Percentiles rank a stretch among this genome's conserved stretches.
phyloP scores from a whole-genome alignment of 306 rosid species.

The Cucumis hystrix region DNA sequence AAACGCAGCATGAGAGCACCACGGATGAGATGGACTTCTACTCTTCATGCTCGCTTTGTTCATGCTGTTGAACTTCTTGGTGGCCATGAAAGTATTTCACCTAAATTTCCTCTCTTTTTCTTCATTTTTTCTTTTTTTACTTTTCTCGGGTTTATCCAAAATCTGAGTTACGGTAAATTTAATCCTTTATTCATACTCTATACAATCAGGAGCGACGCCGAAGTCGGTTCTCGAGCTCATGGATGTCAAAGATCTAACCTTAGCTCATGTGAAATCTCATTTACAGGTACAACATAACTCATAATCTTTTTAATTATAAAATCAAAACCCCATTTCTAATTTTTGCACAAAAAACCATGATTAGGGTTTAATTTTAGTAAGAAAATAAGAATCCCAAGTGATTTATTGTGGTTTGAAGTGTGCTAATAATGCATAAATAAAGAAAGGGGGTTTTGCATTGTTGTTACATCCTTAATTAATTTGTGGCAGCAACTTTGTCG shows the following conservation, averaged over 20 bases:
- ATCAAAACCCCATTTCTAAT: not conserved
- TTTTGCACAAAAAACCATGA: not conserved
- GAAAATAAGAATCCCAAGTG: not conserved
- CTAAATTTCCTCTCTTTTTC: not conserved
- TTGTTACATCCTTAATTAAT: constrained; percentile 15
- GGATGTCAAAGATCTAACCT: constrained; percentile 99
- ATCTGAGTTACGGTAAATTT: not conserved
- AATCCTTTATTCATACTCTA: not conserved
- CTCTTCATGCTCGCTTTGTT: constrained; percentile 93
- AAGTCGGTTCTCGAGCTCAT: constrained; percentile 99
- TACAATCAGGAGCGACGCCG: constrained; percentile 74
- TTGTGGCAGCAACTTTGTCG: constrained; percentile 25
- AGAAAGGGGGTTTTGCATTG: not conserved
- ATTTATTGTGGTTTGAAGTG: not conserved
- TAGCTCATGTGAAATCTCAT: constrained; percentile 98
- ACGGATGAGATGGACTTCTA: constrained; percentile 95
- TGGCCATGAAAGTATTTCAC: constrained; percentile 78
- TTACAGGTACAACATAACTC: constrained; percentile 55
- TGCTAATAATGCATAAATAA: not conserved
- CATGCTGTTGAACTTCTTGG: constrained; percentile 96
- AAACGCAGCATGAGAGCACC: constrained; percentile 99
- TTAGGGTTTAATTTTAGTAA: not conserved
- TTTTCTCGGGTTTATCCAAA: not conserved
- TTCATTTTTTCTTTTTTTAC: no score
- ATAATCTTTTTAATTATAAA: not conserved